Evolutionary conservation across 371 early-diverging fungal genomes (phyloP).

Genomic region (Dipsacomyces acuminosporus): DNA sequence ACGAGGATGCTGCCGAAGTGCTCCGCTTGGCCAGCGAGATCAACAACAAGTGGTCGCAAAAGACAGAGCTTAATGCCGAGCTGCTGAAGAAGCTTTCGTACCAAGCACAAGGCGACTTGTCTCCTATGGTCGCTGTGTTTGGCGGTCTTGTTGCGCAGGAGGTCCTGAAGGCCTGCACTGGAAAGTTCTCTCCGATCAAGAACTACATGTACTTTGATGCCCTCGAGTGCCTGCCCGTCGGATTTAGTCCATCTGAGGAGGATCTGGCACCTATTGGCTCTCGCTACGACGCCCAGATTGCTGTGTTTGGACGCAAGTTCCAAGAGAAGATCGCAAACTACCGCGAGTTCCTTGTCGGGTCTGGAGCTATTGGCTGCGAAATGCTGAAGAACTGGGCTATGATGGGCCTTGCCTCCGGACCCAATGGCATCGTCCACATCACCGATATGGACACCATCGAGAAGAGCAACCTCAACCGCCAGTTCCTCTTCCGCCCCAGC

Average conservation of each 20-base stretch:
- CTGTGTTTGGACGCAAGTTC: slow-evolving; percentile 92
- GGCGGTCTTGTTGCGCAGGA: slow-evolving; percentile 99
- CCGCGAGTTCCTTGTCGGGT: slow-evolving; percentile 96
- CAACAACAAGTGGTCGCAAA: slow-evolving; percentile 51
- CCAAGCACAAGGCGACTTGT: slow-evolving; percentile 82
- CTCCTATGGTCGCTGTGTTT: slow-evolving; percentile 97
- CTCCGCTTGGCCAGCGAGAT: slow-evolving; percentile 56
- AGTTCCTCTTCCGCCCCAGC: slow-evolving; percentile 72
- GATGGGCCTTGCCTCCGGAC: slow-evolving; percentile 95
- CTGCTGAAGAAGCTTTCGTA: slow-evolving; percentile 81
- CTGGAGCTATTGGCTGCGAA: slow-evolving; percentile 99
- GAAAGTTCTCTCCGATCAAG: slow-evolving; percentile 94
- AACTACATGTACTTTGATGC: slow-evolving; percentile 99
- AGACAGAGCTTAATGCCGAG: slow-evolving; percentile 80
- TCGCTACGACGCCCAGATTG: slow-evolving; percentile 93
- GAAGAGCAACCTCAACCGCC: slow-evolving; percentile 71
- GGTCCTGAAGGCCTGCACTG: slow-evolving; percentile 93
- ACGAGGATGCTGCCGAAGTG: slow-evolving; percentile 63
- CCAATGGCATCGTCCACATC: slow-evolving; percentile 78
- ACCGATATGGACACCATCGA: slow-evolving; percentile 98
- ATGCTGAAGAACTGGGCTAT: slow-evolving; percentile 99
- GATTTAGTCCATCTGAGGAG: slow-evolving; percentile 62
- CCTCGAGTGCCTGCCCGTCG: slow-evolving; percentile 85
- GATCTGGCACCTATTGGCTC: slow-evolving; percentile 70
- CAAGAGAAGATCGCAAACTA: slow-evolving; percentile 83